Percentiles rank a stretch among this genome's conserved stretches.
Conservation (phyloP, 208 protist species). For the Trypanosoma vivax region DNA sequence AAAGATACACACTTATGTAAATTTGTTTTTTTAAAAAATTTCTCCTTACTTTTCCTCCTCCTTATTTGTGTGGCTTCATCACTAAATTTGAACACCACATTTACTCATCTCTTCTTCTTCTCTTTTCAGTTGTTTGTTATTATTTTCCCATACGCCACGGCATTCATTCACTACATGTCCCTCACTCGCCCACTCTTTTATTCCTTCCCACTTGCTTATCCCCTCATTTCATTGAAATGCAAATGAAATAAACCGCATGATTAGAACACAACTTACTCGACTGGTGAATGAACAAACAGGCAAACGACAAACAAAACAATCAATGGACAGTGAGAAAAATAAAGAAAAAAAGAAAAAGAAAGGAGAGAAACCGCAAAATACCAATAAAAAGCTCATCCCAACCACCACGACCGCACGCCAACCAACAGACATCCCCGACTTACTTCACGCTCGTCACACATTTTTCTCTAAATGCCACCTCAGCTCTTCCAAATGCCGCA, state of each 20-base stretch:
- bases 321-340: not conserved
- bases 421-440: too few species aligned
- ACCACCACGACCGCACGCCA: too few species aligned
- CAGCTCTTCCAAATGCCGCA: constrained; percentile 93
- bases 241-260: too few species aligned
- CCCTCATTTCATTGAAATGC: too few species aligned
- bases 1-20: not conserved
- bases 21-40: not conserved
- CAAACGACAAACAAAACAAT: not conserved
- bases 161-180: too few species aligned
- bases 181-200: too few species aligned
- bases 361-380: not conserved
- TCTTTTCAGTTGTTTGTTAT: too few species aligned
- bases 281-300: not conserved
- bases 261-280: too few species aligned
- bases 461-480: not conserved
- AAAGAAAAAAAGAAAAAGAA: not conserved
- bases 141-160: too few species aligned
- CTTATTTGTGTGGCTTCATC: not conserved
- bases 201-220: not conserved
- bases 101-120: too few species aligned
- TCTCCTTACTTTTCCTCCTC: not conserved
- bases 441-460: too few species aligned
- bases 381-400: not conserved
- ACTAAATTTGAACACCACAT: too few species aligned